A percentile compares a stretch with the other conserved stretches of the same genome.
Conservation (phyloP, 306 rosid genomes). For the Vigna angularis region DNA sequence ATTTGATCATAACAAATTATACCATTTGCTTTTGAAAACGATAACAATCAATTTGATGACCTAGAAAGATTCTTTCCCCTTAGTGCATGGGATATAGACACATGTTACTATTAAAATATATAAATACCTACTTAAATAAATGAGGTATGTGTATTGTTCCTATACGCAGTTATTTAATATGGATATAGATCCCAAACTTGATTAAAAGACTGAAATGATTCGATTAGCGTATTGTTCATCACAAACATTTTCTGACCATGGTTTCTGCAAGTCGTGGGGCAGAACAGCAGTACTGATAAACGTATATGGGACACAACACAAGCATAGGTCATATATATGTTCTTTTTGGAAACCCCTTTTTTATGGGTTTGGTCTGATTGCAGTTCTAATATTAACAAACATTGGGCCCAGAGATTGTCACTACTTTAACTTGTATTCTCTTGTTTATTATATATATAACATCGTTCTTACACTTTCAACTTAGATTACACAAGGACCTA, state of each 20-base stretch:
- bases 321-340: conserved; percentile 1
- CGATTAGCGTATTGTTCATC: conserved; percentile 16
- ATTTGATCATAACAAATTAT: conserved; percentile 28
- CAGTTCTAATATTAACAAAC: conserved; percentile 26
- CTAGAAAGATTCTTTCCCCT: conserved; percentile 32
- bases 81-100: conserved; percentile 12
- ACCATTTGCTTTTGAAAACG: conserved; percentile 7
- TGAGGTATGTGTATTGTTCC: conserved; percentile 3
- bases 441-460: background rate
- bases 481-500: background rate
- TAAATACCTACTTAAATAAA: background rate
- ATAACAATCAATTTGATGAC: conserved; percentile 43
- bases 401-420: conserved; percentile 41
- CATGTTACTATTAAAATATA: background rate
- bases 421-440: conserved; percentile 3
- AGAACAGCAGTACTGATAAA: background rate
- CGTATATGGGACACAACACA: conserved; percentile 20
- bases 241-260: background rate
- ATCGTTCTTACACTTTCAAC: conserved; percentile 11
- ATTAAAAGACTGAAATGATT: background rate
- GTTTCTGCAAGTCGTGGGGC: conserved; percentile 23
- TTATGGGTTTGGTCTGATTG: conserved; percentile 35
- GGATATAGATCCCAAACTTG: conserved; percentile 3
- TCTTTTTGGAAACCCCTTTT: conserved; percentile 35
- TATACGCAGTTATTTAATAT: background rate